Percentiles rank a stretch among this genome's conserved stretches.
Evolutionary conservation across 768 basidiomycete species (phyloP).

Genomic region (Xerocomellus chrysenteron): DNA sequence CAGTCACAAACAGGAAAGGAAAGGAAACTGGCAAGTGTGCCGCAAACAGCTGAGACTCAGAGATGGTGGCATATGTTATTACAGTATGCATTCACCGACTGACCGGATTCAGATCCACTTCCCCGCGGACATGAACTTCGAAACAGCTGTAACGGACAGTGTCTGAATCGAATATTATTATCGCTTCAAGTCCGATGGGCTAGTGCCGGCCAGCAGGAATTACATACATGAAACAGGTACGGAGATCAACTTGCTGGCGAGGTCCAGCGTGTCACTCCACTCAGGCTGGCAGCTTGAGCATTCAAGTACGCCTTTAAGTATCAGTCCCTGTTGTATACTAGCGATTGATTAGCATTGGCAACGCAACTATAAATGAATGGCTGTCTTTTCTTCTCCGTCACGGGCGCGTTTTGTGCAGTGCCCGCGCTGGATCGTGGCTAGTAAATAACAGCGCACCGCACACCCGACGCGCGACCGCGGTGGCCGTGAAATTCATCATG

Average conservation of each 20-base stretch:
- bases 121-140: too few relatives aligned
- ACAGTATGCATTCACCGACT: too few relatives aligned
- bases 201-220: background rate
- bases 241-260: background rate
- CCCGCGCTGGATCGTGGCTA: conserved; percentile 58
- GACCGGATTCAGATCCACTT: too few relatives aligned
- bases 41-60: too few relatives aligned
- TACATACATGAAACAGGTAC: background rate
- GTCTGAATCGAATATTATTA: background rate
- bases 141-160: too few relatives aligned
- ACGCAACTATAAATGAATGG: background rate
- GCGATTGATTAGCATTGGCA: background rate
- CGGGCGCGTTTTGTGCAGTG: conserved; percentile 48
- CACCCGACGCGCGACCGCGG: conserved; percentile 53
- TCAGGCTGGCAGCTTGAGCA: background rate
- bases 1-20: too few relatives aligned
- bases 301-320: background rate
- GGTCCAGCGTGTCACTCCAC: background rate
- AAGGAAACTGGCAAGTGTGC: too few relatives aligned
- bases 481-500: conserved; percentile 56
- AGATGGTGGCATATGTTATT: too few relatives aligned
- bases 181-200: background rate
- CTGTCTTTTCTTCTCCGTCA: conserved; percentile 50
- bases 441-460: conserved; percentile 63
- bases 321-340: background rate